phyloP scores from a whole-genome alignment of 345 rosid genomes.

The Murraya paniculata region DNA sequence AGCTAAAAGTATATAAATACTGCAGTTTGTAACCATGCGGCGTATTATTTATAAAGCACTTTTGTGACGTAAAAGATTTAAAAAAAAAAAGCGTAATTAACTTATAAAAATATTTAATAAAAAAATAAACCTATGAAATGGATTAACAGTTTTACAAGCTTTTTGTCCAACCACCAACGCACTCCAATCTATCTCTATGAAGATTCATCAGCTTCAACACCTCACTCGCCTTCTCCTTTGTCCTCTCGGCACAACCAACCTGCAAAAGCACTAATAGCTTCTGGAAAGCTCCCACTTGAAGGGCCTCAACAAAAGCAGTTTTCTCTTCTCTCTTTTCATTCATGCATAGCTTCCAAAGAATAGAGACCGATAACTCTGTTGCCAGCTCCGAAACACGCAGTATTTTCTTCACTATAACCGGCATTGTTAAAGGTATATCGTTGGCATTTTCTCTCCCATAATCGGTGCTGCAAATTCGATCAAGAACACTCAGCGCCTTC shows the following conservation, averaged over 20 bases:
- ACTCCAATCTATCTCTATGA: conserved; percentile 51
- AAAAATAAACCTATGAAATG: too few species aligned
- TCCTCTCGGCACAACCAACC: conserved; percentile 64
- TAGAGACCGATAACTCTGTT: conserved; percentile 62
- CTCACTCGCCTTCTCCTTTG: conserved; percentile 68
- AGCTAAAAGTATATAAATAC: too few species aligned
- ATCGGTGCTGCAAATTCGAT: conserved; percentile 42
- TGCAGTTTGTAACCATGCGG: too few species aligned
- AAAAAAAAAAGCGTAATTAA: too few species aligned
- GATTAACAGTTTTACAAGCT: too few species aligned
- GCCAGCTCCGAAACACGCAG: conserved; percentile 64
- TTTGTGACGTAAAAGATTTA: too few species aligned
- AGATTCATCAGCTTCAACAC: conserved; percentile 61
- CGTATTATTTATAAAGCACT: too few species aligned
- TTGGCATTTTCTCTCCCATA: conserved; percentile 41
- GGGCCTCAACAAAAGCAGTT: conserved; percentile 49
- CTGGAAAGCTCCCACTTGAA: conserved; percentile 81
- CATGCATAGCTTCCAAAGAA: conserved; percentile 64
- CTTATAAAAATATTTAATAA: too few species aligned
- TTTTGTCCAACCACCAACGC: conserved; percentile 34
- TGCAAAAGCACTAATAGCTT: conserved; percentile 74
- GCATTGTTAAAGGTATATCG: conserved; percentile 49
- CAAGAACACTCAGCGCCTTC: conserved; percentile 59
- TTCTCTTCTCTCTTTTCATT: conserved; percentile 31
- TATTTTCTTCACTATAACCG: conserved; percentile 75